Percentiles rank a stretch among this genome's conserved stretches.
Evolutionary conservation across 768 basidiomycete genomes (phyloP).

Genomic region (Psilocybe cubensis): DNA sequence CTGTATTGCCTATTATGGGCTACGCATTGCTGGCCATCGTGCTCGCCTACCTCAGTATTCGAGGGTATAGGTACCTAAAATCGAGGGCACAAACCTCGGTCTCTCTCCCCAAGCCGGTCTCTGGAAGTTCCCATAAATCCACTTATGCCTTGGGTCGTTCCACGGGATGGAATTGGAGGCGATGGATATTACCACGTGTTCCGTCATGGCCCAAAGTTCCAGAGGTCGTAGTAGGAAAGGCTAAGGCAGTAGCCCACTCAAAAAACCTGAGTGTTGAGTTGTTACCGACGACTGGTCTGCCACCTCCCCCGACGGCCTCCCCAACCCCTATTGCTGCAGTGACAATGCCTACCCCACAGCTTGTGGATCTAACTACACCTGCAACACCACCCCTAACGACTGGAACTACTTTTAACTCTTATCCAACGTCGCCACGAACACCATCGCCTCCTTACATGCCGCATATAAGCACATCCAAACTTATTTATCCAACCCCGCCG

Average conservation of each 20-base stretch:
- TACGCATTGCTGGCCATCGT: constrained; percentile 19
- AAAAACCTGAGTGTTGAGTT: constrained; percentile 22
- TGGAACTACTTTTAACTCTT: constrained; percentile 2
- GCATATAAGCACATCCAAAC: constrained; percentile 2
- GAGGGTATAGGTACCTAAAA: constrained; percentile 10
- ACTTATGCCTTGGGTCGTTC: constrained; percentile 12
- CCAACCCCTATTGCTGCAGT: constrained; percentile 11
- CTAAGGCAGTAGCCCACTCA: constrained; percentile 5
- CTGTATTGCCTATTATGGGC: constrained; percentile 16
- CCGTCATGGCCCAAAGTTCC: constrained; percentile 11
- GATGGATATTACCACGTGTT: constrained; percentile 18
- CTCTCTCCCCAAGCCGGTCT: constrained; percentile 12
- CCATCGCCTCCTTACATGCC: constrained; percentile 13
- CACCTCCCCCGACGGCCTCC: constrained; percentile 19
- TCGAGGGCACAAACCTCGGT: background rate
- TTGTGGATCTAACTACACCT: constrained; percentile 17
- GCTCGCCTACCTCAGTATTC: constrained; percentile 17
- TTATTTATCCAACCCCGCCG: constrained; percentile 4
- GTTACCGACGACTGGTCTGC: constrained; percentile 23
- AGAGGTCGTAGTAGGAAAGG: constrained; percentile 11
- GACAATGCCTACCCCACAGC: constrained; percentile 5
- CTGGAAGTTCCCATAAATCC: background rate
- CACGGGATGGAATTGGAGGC: constrained; percentile 12
- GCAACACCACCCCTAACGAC: constrained; percentile 14
- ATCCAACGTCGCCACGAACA: constrained; percentile 12